Percentiles rank a stretch among this genome's conserved stretches.
phyloP scores from a whole-genome alignment of 1,284 basidiomycete genomes.

The Leccinum colubrinum region DNA sequence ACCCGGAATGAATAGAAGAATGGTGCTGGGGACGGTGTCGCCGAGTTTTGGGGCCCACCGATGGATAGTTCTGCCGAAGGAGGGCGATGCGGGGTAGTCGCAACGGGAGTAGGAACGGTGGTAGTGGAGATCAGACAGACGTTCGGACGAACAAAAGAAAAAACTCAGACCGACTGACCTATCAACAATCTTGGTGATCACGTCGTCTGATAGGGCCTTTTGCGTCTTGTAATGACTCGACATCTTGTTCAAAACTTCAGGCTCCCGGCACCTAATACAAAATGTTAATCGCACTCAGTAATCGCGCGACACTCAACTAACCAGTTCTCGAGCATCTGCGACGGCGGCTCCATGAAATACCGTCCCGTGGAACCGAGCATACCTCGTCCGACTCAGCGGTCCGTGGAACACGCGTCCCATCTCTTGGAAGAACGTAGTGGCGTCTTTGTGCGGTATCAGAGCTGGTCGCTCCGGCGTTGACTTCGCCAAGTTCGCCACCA shows the following conservation, averaged over 20 bases:
- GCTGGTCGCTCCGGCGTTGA: constrained; percentile 59
- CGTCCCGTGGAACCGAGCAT: constrained; percentile 78
- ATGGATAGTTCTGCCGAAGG: constrained; percentile 40
- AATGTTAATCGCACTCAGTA: background rate
- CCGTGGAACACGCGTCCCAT: constrained; percentile 90
- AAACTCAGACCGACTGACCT: constrained; percentile 46
- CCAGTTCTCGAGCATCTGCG: constrained; percentile 93
- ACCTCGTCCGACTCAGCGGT: constrained; percentile 64
- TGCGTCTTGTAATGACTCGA: constrained; percentile 72
- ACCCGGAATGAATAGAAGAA: constrained; percentile 62
- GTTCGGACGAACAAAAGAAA: too few species aligned
- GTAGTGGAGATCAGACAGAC: constrained; percentile 19
- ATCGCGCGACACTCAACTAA: constrained; percentile 24
- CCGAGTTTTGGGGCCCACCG: constrained; percentile 47
- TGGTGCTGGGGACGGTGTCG: constrained; percentile 32
- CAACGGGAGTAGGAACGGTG: constrained; percentile 35
- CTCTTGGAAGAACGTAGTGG: constrained; percentile 79
- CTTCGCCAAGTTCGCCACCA: too few species aligned
- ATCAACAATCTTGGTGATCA: constrained; percentile 74
- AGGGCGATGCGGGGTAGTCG: constrained; percentile 32
- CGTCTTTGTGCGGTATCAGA: constrained; percentile 73
- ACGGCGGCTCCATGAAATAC: constrained; percentile 86
- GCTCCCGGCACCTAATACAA: constrained; percentile 68
- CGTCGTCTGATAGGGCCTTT: constrained; percentile 63
- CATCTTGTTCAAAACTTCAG: constrained; percentile 68